A percentile compares a stretch with the other conserved stretches of the same genome.
phyloP scores from a whole-genome alignment of 2,329 filamentous ascomycete genomes.

The Cryphonectria nitschkei region DNA sequence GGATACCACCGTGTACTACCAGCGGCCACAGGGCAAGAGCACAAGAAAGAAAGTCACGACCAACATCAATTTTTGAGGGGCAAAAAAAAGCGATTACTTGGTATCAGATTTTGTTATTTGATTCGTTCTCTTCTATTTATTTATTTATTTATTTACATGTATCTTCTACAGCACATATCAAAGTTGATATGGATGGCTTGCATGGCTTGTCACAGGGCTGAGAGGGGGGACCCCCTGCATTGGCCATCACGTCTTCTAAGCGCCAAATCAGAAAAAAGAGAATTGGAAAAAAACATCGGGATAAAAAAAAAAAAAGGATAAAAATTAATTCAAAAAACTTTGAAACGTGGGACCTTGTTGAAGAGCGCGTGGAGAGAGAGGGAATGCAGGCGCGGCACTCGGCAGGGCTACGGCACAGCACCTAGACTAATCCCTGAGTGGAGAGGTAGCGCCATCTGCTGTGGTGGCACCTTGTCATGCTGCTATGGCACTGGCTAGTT shows the following conservation, averaged over 20 bases:
- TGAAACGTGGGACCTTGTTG: slow-evolving; percentile 1
- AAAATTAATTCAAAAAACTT: not conserved
- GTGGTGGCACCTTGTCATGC: not conserved
- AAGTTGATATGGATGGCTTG: too few relatives aligned
- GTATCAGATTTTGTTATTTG: too few relatives aligned
- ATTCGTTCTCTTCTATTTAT: not conserved
- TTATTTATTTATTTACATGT: not conserved
- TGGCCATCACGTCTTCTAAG: too few relatives aligned
- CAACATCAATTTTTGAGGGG: not conserved
- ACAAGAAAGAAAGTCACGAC: not conserved
- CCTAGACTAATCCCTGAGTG: not conserved
- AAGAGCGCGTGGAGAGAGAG: not conserved
- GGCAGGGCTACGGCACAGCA: slow-evolving; percentile 6
- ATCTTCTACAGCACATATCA: too few relatives aligned
- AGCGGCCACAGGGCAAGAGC: not conserved
- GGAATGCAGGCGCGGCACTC: slow-evolving; percentile 6
- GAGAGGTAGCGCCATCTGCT: slow-evolving; percentile 8
- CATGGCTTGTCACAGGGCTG: too few relatives aligned
- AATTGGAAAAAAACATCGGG: not conserved
- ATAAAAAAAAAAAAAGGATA: not conserved
- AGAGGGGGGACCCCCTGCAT: too few relatives aligned
- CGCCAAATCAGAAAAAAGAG: not conserved
- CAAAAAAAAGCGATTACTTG: too few relatives aligned
- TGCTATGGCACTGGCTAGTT: not conserved
- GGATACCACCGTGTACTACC: not conserved